Evolutionary conservation across 306 rosid genomes (phyloP).

Genomic region (Vicia faba): DNA sequence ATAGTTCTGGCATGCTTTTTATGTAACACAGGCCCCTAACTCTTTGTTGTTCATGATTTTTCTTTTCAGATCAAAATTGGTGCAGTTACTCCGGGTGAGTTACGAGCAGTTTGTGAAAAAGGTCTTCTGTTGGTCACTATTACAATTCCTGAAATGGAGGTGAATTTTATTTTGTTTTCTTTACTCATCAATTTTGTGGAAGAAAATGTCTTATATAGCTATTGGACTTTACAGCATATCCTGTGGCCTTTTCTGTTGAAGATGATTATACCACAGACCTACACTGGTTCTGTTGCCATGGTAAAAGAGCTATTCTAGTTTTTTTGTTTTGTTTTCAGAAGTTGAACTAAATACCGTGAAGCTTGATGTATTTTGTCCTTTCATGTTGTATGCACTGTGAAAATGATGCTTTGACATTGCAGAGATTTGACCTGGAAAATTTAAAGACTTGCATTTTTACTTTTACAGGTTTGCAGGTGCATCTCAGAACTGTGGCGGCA

Average conservation of each 20-base stretch:
- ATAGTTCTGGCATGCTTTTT: slow-evolving; percentile 26
- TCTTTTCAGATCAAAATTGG: slow-evolving; percentile 74
- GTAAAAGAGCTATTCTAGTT: slow-evolving; percentile 46
- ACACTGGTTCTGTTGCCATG: slow-evolving; percentile 87
- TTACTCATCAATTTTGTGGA: slow-evolving; percentile 3
- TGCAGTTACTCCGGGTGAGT: slow-evolving; percentile 57
- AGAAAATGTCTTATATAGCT: slow-evolving; percentile 14
- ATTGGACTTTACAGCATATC: slow-evolving; percentile 62
- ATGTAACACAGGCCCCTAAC: slow-evolving; percentile 22
- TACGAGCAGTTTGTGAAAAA: slow-evolving; percentile 84
- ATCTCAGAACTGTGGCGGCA: slow-evolving; percentile 91
- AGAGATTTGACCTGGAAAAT: slow-evolving; percentile 27
- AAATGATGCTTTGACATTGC: slow-evolving; percentile 7
- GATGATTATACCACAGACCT: slow-evolving; percentile 80
- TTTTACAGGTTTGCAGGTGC: slow-evolving; percentile 92
- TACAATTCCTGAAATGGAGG: slow-evolving; percentile 99
- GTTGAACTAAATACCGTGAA: slow-evolving; percentile 26
- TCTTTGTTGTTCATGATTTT: slow-evolving; percentile 18
- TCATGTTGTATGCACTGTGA: slow-evolving; percentile 23
- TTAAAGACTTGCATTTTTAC: slow-evolving; percentile 25
- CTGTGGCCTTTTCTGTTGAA: slow-evolving; percentile 96
- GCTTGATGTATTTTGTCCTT: slow-evolving; percentile 29
- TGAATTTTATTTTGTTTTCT: slow-evolving; percentile 34
- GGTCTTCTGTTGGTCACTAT: slow-evolving; percentile 92
- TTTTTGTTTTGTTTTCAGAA: neutral